phyloP scores from a whole-genome alignment of 164 flowering plant species.

The Aristolochia contorta region DNA sequence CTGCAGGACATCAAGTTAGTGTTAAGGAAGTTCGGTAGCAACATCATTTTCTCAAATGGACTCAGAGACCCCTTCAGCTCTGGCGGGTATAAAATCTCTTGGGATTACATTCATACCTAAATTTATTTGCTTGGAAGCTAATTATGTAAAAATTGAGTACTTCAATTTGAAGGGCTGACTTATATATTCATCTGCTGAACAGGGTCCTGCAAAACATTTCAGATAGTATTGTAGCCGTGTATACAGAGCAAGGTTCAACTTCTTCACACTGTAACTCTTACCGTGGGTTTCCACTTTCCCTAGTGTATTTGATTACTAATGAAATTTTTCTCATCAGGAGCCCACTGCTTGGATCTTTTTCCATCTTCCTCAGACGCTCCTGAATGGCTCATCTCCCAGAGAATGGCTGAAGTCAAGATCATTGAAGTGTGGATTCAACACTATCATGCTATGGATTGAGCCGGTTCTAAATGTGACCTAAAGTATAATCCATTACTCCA shows the following conservation, averaged over 20 bases:
- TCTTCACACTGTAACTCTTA: too few relatives aligned
- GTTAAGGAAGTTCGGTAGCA: conserved; percentile 52
- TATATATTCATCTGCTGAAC: neutral
- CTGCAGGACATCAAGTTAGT: conserved; percentile 43
- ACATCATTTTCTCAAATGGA: conserved; percentile 76
- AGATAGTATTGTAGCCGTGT: conserved; percentile 35
- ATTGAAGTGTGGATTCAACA: too few relatives aligned
- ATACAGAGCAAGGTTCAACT: conserved; percentile 23
- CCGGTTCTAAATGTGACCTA: too few relatives aligned
- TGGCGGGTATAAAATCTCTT: conserved; percentile 42
- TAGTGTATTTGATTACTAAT: too few relatives aligned
- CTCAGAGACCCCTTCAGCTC: conserved; percentile 60
- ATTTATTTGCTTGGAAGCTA: neutral
- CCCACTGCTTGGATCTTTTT: too few relatives aligned
- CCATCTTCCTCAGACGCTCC: too few relatives aligned
- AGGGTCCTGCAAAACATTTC: conserved; percentile 48
- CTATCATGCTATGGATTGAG: too few relatives aligned
- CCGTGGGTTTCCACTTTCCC: too few relatives aligned
- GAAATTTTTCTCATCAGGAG: too few relatives aligned
- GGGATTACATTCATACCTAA: neutral
- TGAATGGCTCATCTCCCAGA: too few relatives aligned
- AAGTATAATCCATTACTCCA: too few relatives aligned
- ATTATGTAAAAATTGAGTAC: neutral
- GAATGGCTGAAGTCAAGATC: too few relatives aligned
- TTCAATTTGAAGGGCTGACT: neutral